phyloP scores from a whole-genome alignment of 2,329 filamentous ascomycete species.

The Pyrenophora seminiperda region DNA sequence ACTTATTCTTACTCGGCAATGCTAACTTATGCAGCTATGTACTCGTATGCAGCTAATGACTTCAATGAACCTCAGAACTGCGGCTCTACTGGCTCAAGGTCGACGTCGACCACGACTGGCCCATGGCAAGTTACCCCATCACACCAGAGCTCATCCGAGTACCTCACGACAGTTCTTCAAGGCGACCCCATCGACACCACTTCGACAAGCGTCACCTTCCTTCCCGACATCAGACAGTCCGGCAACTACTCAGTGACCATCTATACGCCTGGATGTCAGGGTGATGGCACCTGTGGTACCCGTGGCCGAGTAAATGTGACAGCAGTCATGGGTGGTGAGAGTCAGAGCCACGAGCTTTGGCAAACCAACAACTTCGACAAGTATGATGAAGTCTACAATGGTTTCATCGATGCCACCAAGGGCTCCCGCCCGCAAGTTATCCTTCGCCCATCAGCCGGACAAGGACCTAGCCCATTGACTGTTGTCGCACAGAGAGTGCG shows the following conservation, averaged over 20 bases:
- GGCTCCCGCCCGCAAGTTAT: slow-evolving; percentile 82
- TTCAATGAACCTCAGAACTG: slow-evolving; percentile 90
- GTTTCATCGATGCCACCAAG: slow-evolving; percentile 77
- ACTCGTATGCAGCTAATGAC: slow-evolving; percentile 78
- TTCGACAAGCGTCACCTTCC: slow-evolving; percentile 74
- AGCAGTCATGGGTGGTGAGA: slow-evolving; percentile 63
- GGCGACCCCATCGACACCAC: slow-evolving; percentile 60
- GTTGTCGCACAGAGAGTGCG: slow-evolving; percentile 89
- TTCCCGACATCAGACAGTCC: slow-evolving; percentile 82
- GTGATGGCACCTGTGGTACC: slow-evolving; percentile 75
- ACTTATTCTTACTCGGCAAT: background rate
- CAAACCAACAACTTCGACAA: slow-evolving; percentile 98
- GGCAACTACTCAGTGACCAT: slow-evolving; percentile 91
- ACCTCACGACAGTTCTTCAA: slow-evolving; percentile 71
- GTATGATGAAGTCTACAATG: slow-evolving; percentile 90
- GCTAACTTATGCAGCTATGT: slow-evolving; percentile 63
- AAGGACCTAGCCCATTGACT: slow-evolving; percentile 62
- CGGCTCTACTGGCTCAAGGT: slow-evolving; percentile 62
- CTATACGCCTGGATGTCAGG: slow-evolving; percentile 88
- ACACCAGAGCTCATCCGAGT: slow-evolving; percentile 72
- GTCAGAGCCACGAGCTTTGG: slow-evolving; percentile 66
- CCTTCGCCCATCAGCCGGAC: slow-evolving; percentile 69
- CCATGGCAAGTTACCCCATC: slow-evolving; percentile 75
- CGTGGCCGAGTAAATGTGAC: slow-evolving; percentile 85
- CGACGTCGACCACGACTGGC: slow-evolving; percentile 69